Evolutionary conservation across 2,329 filamentous ascomycete genomes (phyloP).

Genomic region (Apiospora hydei): DNA sequence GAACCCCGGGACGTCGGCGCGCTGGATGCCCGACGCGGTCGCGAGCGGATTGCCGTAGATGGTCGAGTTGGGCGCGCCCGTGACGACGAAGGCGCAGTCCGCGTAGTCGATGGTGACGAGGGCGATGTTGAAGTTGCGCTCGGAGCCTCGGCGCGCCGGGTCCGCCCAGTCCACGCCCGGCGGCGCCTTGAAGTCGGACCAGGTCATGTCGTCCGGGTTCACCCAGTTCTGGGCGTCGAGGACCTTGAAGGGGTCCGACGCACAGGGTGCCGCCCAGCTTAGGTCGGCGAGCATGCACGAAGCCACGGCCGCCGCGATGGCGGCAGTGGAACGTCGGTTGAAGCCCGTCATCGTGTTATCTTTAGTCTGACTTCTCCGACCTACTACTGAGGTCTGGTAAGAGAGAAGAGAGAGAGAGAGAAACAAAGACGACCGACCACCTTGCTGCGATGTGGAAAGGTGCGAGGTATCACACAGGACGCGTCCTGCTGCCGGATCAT

Average conservation of each 20-base stretch:
- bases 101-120: conserved; percentile 60
- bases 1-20: conserved; percentile 56
- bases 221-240: conserved; percentile 61
- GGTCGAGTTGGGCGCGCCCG: conserved; percentile 51
- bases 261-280: not conserved
- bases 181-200: conserved; percentile 54
- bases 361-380: not conserved
- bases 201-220: conserved; percentile 62
- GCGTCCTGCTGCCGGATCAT: not conserved
- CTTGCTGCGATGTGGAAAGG: not conserved
- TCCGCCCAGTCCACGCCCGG: conserved; percentile 58
- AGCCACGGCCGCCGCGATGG: conserved; percentile 15
- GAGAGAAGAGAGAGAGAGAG: not conserved
- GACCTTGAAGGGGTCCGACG: conserved; percentile 52
- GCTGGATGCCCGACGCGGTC: conserved; percentile 47
- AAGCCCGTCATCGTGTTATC: conserved; percentile 15
- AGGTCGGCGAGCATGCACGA: not conserved
- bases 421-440: not conserved
- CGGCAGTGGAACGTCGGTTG: not conserved
- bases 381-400: not conserved
- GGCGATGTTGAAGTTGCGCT: conserved; percentile 63
- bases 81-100: conserved; percentile 57
- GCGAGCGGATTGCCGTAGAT: conserved; percentile 59
- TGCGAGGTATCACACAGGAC: not conserved
- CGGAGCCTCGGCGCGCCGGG: conserved; percentile 50